A percentile compares a stretch with the other conserved stretches of the same genome.
These are phyloP conservation scores for Chalaropsis thielavioides DNA, from an alignment of 2,329 filamentous ascomycete species.

Conservation along the genomic window DNA sequence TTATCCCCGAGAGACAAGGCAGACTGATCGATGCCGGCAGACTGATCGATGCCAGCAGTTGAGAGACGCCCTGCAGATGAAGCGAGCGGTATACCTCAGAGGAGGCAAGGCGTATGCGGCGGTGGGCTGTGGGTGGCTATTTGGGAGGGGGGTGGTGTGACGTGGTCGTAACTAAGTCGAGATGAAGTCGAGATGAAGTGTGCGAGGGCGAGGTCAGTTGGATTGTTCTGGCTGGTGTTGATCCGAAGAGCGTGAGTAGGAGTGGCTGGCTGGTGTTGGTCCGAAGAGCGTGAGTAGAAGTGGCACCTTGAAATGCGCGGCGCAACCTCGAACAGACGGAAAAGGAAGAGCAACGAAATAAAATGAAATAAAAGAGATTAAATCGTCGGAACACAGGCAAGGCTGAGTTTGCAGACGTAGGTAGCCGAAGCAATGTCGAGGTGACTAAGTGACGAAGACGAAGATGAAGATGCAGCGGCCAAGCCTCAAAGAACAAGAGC, in stretches of 20 bases:
- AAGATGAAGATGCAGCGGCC: not conserved
- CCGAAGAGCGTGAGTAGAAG: not conserved
- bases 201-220: not conserved
- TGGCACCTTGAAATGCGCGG: slow-evolving; percentile 6
- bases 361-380: slow-evolving; percentile 3
- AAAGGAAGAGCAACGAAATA: not conserved
- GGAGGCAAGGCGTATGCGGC: not conserved
- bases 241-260: not conserved
- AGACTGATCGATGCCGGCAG: not conserved
- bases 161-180: not conserved
- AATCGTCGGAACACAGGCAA: not conserved
- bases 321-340: not conserved
- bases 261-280: not conserved
- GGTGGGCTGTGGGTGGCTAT: too few species aligned
- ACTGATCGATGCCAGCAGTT: not conserved
- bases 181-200: not conserved
- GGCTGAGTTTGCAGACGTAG: slow-evolving; percentile 1
- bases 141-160: too few species aligned
- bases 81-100: not conserved
- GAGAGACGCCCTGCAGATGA: not conserved
- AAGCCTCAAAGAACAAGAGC: not conserved
- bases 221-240: not conserved
- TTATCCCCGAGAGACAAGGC: not conserved
- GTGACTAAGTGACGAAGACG: not conserved
- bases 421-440: not conserved